Percentiles rank a stretch among this genome's conserved stretches.
Evolutionary conservation across 78 protist genomes (phyloP).

Genomic region (Speleostelium caveatum): DNA sequence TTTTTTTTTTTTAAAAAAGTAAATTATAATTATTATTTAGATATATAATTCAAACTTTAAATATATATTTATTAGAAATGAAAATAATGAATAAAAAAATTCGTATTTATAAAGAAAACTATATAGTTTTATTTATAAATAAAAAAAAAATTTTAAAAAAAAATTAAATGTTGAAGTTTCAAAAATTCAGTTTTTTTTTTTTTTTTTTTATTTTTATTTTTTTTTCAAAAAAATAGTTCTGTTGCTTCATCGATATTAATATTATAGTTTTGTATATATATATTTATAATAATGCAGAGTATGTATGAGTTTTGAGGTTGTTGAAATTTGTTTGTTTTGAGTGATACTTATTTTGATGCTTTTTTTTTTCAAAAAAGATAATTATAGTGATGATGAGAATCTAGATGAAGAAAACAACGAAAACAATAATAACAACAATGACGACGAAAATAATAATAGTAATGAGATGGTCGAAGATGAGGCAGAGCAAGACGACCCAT

Average conservation of each 20-base stretch:
- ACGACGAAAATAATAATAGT: neutral
- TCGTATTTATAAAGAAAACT: too few relatives aligned
- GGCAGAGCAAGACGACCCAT: neutral
- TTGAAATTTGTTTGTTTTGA: neutral
- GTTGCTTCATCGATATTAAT: neutral
- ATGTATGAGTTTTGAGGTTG: neutral
- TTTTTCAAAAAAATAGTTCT: neutral
- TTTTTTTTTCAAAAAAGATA: neutral
- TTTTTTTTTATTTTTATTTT: neutral
- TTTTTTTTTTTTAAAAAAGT: neutral
- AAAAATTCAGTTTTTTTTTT: neutral
- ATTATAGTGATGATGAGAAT: conserved; percentile 59
- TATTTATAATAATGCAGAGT: neutral
- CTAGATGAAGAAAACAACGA: conserved; percentile 4
- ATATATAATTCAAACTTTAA: conserved; percentile 7
- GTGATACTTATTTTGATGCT: neutral
- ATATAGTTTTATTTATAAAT: too few relatives aligned
- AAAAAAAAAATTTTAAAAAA: neutral
- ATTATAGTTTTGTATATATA: neutral
- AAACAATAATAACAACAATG: neutral
- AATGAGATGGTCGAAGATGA: neutral
- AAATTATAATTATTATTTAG: neutral
- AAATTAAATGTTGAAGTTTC: neutral
- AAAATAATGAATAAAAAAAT: too few relatives aligned
- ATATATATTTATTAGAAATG: neutral